These are phyloP conservation scores for Didymella pinodella DNA, from an alignment of 2,329 filamentous ascomycete genomes.

Conservation along the genomic window DNA sequence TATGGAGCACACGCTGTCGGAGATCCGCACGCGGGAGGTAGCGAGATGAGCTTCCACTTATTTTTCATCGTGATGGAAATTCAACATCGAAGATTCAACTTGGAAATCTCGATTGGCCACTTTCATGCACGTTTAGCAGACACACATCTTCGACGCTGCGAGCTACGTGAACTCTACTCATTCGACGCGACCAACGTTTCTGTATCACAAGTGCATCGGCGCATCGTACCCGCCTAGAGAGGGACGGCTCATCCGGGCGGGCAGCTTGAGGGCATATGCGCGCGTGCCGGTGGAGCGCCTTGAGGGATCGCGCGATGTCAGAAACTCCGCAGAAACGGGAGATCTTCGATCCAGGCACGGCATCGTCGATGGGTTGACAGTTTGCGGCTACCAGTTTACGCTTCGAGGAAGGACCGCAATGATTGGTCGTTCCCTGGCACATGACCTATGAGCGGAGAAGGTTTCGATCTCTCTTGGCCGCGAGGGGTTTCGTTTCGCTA, in stretches of 20 bases:
- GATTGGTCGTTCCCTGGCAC: background rate
- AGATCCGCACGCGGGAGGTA: constrained; percentile 3
- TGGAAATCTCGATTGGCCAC: background rate
- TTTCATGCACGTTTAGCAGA: background rate
- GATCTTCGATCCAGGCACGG: constrained; percentile 15
- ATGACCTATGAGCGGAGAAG: constrained; percentile 11
- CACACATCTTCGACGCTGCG: background rate
- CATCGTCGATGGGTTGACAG: constrained; percentile 16
- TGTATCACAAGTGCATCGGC: constrained; percentile 13
- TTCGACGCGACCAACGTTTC: constrained; percentile 11
- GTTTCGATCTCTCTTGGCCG: constrained; percentile 4
- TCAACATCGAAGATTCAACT: background rate
- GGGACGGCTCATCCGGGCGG: constrained; percentile 2
- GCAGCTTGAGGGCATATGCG: constrained; percentile 3
- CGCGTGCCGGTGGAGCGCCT: constrained; percentile 9
- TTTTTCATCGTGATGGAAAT: constrained; percentile 3
- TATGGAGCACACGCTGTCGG: background rate
- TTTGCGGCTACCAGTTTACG: background rate
- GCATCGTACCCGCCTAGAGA: constrained; percentile 1
- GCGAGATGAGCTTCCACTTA: background rate
- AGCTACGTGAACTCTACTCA: background rate
- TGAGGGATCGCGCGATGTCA: constrained; percentile 16
- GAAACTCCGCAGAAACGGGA: constrained; percentile 9
- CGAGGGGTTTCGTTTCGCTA: background rate
- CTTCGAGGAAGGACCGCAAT: constrained; percentile 1